phyloP scores from a whole-genome alignment of 768 basidiomycete genomes.

The Kwoniella botswanensis region DNA sequence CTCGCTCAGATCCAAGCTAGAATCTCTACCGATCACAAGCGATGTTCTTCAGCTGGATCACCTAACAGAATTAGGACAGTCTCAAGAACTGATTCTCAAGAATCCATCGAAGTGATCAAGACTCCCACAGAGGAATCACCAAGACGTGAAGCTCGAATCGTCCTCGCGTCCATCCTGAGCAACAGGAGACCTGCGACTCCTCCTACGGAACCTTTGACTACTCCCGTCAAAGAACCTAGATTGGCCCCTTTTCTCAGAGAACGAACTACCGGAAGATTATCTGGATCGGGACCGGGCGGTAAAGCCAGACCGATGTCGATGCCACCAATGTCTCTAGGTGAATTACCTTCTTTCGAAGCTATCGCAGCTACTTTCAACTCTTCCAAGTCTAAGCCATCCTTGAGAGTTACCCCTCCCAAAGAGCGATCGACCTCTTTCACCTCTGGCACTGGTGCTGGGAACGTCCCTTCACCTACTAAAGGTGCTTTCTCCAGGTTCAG shows the following conservation, averaged over 20 bases:
- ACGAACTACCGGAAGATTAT: conserved; percentile 37
- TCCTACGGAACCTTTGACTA: conserved; percentile 36
- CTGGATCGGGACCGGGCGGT: conserved; percentile 3
- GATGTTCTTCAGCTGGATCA: conserved; percentile 27
- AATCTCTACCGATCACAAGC: conserved; percentile 32
- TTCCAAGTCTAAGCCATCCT: conserved; percentile 17
- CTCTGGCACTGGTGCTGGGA: not conserved
- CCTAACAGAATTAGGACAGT: conserved; percentile 19
- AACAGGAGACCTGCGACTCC: conserved; percentile 32
- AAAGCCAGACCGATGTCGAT: conserved; percentile 32
- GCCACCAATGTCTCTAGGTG: conserved; percentile 26
- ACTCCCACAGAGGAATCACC: conserved; percentile 42
- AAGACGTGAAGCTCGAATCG: conserved; percentile 25
- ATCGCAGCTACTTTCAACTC: conserved; percentile 10
- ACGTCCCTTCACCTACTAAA: conserved; percentile 28
- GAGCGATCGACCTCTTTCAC: conserved; percentile 12
- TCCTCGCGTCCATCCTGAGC: conserved; percentile 27
- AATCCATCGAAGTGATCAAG: conserved; percentile 41
- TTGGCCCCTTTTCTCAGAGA: conserved; percentile 45
- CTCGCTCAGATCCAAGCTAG: conserved; percentile 50
- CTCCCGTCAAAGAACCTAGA: conserved; percentile 28
- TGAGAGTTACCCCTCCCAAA: conserved; percentile 38
- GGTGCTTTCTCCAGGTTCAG: conserved; percentile 23
- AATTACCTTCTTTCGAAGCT: conserved; percentile 30
- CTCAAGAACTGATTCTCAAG: conserved; percentile 26